Percentiles rank a stretch among this genome's conserved stretches.
Conservation (phyloP, 1,139 yeast species). For the Blastobotrys apis region DNA sequence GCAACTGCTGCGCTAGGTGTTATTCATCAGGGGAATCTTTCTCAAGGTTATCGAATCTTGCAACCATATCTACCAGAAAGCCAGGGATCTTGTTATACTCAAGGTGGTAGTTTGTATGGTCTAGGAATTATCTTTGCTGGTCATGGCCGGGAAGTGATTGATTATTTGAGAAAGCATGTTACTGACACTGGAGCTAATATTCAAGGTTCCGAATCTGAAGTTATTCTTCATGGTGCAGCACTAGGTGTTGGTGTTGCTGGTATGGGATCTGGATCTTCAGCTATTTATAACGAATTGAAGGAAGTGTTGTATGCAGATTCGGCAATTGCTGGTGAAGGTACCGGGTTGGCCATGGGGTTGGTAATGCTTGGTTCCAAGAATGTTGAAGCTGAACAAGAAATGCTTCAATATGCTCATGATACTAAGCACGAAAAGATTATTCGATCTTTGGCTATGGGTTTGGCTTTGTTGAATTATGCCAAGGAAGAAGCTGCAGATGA, state of each 20-base stretch:
- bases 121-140: constrained; percentile 95
- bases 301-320: constrained; percentile 85
- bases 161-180: constrained; percentile 69
- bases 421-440: constrained; percentile 95
- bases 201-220: constrained; percentile 68
- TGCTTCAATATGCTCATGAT: constrained; percentile 89
- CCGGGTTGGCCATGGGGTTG: constrained; percentile 94
- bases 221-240: constrained; percentile 91
- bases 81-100: constrained; percentile 62
- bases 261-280: constrained; percentile 79
- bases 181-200: constrained; percentile 60
- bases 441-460: constrained; percentile 85
- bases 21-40: constrained; percentile 88
- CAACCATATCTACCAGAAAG: constrained; percentile 91
- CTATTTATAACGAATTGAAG: constrained; percentile 76
- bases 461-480: constrained; percentile 83
- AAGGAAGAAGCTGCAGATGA: constrained; percentile 77
- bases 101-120: constrained; percentile 94
- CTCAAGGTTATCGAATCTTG: constrained; percentile 83
- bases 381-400: constrained; percentile 65
- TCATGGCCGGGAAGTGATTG: constrained; percentile 84
- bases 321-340: constrained; percentile 95
- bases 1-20: constrained; percentile 99
- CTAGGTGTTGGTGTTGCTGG: constrained; percentile 96
- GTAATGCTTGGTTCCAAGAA: constrained; percentile 94